Evolutionary conservation across 768 basidiomycete genomes (phyloP).

Genomic region (Amanita polypyramis): DNA sequence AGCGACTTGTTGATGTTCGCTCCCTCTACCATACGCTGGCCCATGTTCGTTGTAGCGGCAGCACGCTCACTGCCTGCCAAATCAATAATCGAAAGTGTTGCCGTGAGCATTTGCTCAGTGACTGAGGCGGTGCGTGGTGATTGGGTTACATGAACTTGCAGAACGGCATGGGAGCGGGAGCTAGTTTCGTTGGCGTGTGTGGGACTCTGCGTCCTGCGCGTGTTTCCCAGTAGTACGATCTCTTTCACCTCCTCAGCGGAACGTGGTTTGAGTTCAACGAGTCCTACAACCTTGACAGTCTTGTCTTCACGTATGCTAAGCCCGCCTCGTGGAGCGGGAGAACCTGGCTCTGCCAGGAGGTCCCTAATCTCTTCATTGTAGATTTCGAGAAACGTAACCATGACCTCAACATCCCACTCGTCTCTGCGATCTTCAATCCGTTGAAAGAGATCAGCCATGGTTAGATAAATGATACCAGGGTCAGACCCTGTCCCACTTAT

Average conservation of each 20-base stretch:
- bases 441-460: constrained; percentile 95
- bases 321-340: constrained; percentile 61
- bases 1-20: constrained; percentile 99
- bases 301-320: constrained; percentile 93
- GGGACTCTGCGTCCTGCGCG: constrained; percentile 81
- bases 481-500: constrained; percentile 86
- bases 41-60: constrained; percentile 94
- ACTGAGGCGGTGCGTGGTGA: constrained; percentile 78
- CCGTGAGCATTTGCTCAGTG: constrained; percentile 74
- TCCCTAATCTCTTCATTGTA: constrained; percentile 99
- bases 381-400: constrained; percentile 95
- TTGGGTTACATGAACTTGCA: constrained; percentile 90
- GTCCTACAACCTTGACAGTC: constrained; percentile 79
- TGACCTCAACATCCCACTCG: constrained; percentile 78
- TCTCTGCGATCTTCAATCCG: constrained; percentile 82
- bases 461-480: constrained; percentile 91
- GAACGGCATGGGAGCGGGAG: constrained; percentile 94
- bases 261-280: constrained; percentile 71
- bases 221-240: constrained; percentile 85
- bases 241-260: constrained; percentile 90
- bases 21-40: constrained; percentile 95
- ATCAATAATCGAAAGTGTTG: constrained; percentile 95
- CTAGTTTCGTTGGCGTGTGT: constrained; percentile 96
- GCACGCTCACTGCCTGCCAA: constrained; percentile 96
- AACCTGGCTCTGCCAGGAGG: constrained; percentile 71